Evolutionary conservation across 441 rosid species (phyloP), one percentile per base, ranked within the genome.

Genomic region (Syzygium malaccense): DNA sequence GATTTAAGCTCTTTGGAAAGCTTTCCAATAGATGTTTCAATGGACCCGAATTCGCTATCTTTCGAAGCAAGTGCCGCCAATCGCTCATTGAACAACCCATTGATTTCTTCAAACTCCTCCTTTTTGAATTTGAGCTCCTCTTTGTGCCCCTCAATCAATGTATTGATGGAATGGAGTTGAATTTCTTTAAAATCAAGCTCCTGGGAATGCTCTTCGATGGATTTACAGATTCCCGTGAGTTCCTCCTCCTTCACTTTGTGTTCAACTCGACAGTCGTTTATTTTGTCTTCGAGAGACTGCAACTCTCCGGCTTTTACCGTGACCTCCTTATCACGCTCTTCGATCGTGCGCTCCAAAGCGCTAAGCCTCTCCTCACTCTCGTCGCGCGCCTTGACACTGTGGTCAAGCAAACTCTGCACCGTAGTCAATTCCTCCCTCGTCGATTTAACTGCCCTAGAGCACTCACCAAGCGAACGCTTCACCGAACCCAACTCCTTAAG

Each of bases 131-230:
- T 53, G 66, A 91, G 91, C 68, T 92, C 91, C 25, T 10, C 64
- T 10, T 86, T 86, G 51, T 84, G 87, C 55, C 88, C 71, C 89
- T 91, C 71, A 41, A 91, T 88, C 80, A 87, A 78, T 9, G 20
- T 5, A 33, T 68, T 37, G 14, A 68, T 6, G 2, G 26, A 68
- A 68, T 33, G 91, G 89, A 92, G 62, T 49, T 89, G 89, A 49
- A 28, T 86, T 55, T 89, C 85, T 86, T 18, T 83, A 85, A 12
- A 91, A 80, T 58, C 68, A 68, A 86, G 4, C 48, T 68, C 79
- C 14, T 10, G 33, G 48, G 48, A 68, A 66, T 13, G 4, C 78
- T 66, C 78, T 32, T 66, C 45, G 6, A 66, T 66, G 49, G 49
- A 71, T 19, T 89, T 91, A 4, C 62, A 4, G 85, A 89, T 57